Evolutionary conservation across 2,329 filamentous ascomycete species (phyloP), one percentile per base, ranked within the genome.

Genomic region (Claviceps lovelessii): DNA sequence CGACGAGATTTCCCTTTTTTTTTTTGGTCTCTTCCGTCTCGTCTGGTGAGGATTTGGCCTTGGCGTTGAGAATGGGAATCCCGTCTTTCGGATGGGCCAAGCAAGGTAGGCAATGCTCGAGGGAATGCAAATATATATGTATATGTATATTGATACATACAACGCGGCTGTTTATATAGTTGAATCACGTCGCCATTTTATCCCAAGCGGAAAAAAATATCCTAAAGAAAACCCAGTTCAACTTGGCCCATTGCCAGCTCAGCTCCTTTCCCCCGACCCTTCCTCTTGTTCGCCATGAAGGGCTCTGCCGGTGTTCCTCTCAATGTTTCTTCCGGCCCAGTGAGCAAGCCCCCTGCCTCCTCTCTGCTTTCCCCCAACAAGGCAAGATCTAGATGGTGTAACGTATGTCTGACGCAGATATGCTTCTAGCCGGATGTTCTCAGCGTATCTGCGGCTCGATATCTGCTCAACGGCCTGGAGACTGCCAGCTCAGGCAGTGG

Each of bases 361-460:
- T 17, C 9, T 9, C 23, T 17, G 11, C 10, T 45, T 7, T 31
- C 15, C 37, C 44, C 35, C 29, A 33, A 13, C 42, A 2, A 28
- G 42, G 23, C 23, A 17, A 6, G 11, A 17, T 46, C 11, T 15
- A 46, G 45, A 46, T 15, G 23, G 13, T 46, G 11, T 17, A 46
- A 46, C 45, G 45, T 46, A 7, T 46, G 11, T 7, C 45, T 45
- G 39, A 29, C 31, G 39, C 8, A 52, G 28, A 39, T 10, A 39
- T 46, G 44, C 31, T 45, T 44, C 52, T 51, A 78, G 66, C 80
- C 84, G 8, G 80, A 80, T 45, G 80, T 90, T 56, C 86, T 86
- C 19, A 74, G 76, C 5, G 71, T 73, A 0, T 65, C 78, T 1
- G 71, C 71, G 0, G 85, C 86, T 23, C 73, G 76, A 58, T 74